Base-by-base conservation (phyloP, 148 eudicot species). In the Persicaria maculosa region DNA sequence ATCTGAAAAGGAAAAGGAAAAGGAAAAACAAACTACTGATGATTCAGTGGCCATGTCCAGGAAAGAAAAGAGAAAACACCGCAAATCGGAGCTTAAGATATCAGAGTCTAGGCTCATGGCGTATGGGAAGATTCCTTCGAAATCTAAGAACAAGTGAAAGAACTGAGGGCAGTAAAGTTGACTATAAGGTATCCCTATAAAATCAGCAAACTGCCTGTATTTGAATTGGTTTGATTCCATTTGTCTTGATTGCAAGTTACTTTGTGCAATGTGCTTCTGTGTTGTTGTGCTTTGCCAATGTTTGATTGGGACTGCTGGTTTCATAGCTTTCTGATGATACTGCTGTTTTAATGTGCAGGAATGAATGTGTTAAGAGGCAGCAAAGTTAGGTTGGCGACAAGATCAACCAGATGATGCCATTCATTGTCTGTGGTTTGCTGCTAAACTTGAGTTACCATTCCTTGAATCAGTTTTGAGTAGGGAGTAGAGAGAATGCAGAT, bases 81-180 rank as follows among this genome's bases (percentile, higher is more conserved):
- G 77, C 1, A 75, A 76, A 78, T 82, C 84, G 53, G 87, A 83
- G 44, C 67, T 83, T 20, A 85, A 83, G 75, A 54, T 85, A 74
- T 75, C 93, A 0, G 57, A 54, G 1, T 47, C 76, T 0, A 86
- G 98, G 82, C 87, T 75, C 15, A 7, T 61, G 80, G 94, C 97
- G 14, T 93, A 93, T 77, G 89, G 86, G 70, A 81, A 83, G 68
- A 81, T 79, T 36, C 81, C 88, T 5, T 47, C 90, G 10, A 80
- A 79, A n/a, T 77, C 88, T 45, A 90, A 90, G 81, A 86, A 76
- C 44, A 86, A 85, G 79, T 85, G 80, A 58, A 84, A 88, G 81
- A 79, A 75, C 72, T 83, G 45, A n/a, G 44, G 47, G 70, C 19
- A 25, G 68, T 16, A 31, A 25, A 57, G 68, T 43, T 11, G 6